These are phyloP conservation scores for Myrica gale DNA, from an alignment of 306 rosid genomes.

Conservation along the genomic window DNA sequence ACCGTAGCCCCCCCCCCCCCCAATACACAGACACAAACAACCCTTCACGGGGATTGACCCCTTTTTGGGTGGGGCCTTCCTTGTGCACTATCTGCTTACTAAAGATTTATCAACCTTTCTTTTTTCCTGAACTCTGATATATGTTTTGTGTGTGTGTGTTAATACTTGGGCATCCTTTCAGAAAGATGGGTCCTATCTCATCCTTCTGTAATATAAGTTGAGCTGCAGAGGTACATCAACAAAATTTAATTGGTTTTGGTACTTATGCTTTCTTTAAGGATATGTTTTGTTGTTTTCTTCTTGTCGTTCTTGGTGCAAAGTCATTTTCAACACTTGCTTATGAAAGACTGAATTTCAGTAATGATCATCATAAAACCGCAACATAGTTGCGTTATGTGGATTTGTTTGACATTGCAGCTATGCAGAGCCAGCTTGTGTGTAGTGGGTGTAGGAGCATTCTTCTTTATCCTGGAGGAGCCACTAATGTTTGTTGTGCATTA, in stretches of 20 bases:
- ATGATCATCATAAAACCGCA: not conserved
- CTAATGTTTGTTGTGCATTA: slow-evolving; percentile 91
- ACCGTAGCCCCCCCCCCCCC: too few species aligned
- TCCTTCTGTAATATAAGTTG: too few species aligned
- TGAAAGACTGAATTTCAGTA: not conserved
- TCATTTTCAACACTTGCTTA: not conserved
- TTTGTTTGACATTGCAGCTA: slow-evolving; percentile 52
- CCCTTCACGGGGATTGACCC: too few species aligned
- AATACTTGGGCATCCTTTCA: too few species aligned
- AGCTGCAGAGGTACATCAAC: not conserved
- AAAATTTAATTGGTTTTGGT: not conserved
- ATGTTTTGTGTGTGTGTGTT: too few species aligned
- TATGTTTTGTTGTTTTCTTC: not conserved
- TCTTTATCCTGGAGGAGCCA: slow-evolving; percentile 93
- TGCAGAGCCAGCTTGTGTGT: slow-evolving; percentile 98
- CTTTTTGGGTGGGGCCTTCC: too few species aligned
- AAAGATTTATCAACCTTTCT: not conserved
- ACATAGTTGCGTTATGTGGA: not conserved
- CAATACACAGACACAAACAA: too few species aligned
- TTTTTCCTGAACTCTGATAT: too few species aligned
- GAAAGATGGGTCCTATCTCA: too few species aligned
- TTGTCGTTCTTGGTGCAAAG: not conserved
- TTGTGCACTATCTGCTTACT: too few species aligned
- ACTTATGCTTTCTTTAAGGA: not conserved
- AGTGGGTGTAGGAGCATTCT: slow-evolving; percentile 85